Base-by-base conservation (phyloP, 208 protist genomes). In the Wallacemonas rigidus region DNA sequence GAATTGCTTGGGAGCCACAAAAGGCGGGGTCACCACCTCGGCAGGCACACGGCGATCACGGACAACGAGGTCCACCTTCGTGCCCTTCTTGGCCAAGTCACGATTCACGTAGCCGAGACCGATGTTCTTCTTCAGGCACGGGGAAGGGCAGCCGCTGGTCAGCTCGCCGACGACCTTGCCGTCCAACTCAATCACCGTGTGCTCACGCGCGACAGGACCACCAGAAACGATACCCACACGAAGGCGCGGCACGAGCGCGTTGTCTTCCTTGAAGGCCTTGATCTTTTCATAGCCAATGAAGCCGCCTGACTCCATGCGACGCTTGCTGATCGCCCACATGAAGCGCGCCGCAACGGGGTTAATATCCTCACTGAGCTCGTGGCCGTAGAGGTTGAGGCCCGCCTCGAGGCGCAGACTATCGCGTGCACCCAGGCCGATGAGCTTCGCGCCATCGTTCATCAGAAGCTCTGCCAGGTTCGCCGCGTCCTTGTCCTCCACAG, bases 301-400 rank as follows among this genome's bases (percentile, higher is more conserved):
- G 40, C 93, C 96, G 44, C 94, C 96, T 70, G 98, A 89, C 51
- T 87, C 80, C 72, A 94, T 89, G 57, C 98, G 84, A 26, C 96
- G 87, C 87, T 99, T 98, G 47, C 85, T 82, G 57, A 99, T 98
- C 36, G 93, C 80, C 98, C 98, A 99, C 67, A 80, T 90, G 39
- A 99, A 89, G 44, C 76, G 84, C 3, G 98, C 98, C 74, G 98
- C 96, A 8, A 98, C 86, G 14, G 98, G 97, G 43, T 94, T 98
- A 2, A 86, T 99, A 1, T 78, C 84, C 57, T 98, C 96, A 64
- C 89, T 86, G 15, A 99, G 89, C 75, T 99, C 99, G 72, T 99
- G 88, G 64, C 98, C 98, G 81, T 99, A 99, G 1, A 99, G 91
- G 84, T 97, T 99, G 6, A 99, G 80, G 9, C 98, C 99, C 6